Evolutionary conservation across 2,329 filamentous ascomycete genomes (phyloP).

Genomic region (Colletotrichum lupini): DNA sequence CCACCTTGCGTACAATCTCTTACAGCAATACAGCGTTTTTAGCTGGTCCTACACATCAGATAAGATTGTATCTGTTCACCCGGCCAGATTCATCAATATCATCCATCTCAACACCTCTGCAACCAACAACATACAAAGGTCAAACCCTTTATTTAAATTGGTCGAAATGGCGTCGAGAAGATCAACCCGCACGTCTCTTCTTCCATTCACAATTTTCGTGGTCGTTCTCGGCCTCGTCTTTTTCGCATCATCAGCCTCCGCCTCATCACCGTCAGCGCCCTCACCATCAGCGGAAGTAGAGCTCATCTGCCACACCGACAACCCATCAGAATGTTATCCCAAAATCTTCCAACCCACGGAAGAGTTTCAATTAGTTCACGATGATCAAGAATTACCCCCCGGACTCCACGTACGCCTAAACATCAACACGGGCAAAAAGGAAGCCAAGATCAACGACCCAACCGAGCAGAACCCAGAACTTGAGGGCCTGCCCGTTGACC

Average conservation of each 20-base stretch:
- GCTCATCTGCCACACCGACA: slow-evolving; percentile 72
- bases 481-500: slow-evolving; percentile 63
- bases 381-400: slow-evolving; percentile 73
- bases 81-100: background rate
- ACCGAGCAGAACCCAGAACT: slow-evolving; percentile 59
- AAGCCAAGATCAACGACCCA: slow-evolving; percentile 74
- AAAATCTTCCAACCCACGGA: slow-evolving; percentile 71
- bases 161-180: slow-evolving; percentile 18
- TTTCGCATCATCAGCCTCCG: slow-evolving; percentile 12
- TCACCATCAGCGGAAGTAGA: slow-evolving; percentile 57
- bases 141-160: background rate
- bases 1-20: background rate
- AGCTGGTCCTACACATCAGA: background rate
- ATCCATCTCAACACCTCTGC: too few species aligned
- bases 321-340: slow-evolving; percentile 73
- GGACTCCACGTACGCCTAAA: slow-evolving; percentile 76
- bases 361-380: slow-evolving; percentile 71
- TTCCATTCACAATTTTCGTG: slow-evolving; percentile 21
- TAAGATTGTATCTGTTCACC: background rate
- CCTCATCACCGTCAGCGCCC: slow-evolving; percentile 20
- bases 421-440: slow-evolving; percentile 70
- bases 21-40: background rate
- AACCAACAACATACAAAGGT: background rate
- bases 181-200: background rate
- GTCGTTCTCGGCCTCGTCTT: slow-evolving; percentile 25